A percentile compares a stretch with the other conserved stretches of the same genome.
Evolutionary conservation across 805 yeast species (phyloP).

Genomic region (Kodamaea kaohsiungensis): DNA sequence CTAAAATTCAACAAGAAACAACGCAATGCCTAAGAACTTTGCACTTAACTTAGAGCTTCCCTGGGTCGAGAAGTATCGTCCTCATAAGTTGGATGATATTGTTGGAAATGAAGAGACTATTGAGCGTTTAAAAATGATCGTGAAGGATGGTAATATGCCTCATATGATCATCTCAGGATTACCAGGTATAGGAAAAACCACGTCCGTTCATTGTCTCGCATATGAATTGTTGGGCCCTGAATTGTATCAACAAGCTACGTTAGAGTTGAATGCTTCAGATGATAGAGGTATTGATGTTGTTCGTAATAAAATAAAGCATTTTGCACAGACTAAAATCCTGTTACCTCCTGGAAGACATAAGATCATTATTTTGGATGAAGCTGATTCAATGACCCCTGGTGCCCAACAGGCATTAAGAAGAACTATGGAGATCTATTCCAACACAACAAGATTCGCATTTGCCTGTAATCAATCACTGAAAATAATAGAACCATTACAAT

Average conservation of each 20-base stretch:
- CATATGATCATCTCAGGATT: constrained; percentile 93
- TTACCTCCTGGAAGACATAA: constrained; percentile 90
- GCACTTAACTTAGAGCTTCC: constrained; percentile 36
- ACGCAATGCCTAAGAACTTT: constrained; percentile 8
- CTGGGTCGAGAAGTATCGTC: constrained; percentile 94
- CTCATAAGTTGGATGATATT: constrained; percentile 72
- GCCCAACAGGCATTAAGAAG: constrained; percentile 94
- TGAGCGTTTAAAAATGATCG: constrained; percentile 79
- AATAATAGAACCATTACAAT: constrained; percentile 94
- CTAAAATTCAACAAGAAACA: not conserved
- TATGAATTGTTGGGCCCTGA: constrained; percentile 72
- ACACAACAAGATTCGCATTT: constrained; percentile 96
- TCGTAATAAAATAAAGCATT: constrained; percentile 87
- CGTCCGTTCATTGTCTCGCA: constrained; percentile 89
- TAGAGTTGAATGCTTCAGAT: constrained; percentile 94
- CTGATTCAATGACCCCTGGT: constrained; percentile 95
- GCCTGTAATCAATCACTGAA: constrained; percentile 95
- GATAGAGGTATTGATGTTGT: constrained; percentile 98
- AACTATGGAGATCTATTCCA: constrained; percentile 94
- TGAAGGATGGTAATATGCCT: constrained; percentile 94
- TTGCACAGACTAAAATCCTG: constrained; percentile 91
- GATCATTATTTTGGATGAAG: constrained; percentile 91
- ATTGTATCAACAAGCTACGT: constrained; percentile 73
- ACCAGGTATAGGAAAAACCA: constrained; percentile 98
- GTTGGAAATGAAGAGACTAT: constrained; percentile 94